phyloP scores from a whole-genome alignment of 192 early-diverging fungal genomes.

The Neocallimastix lanati region DNA sequence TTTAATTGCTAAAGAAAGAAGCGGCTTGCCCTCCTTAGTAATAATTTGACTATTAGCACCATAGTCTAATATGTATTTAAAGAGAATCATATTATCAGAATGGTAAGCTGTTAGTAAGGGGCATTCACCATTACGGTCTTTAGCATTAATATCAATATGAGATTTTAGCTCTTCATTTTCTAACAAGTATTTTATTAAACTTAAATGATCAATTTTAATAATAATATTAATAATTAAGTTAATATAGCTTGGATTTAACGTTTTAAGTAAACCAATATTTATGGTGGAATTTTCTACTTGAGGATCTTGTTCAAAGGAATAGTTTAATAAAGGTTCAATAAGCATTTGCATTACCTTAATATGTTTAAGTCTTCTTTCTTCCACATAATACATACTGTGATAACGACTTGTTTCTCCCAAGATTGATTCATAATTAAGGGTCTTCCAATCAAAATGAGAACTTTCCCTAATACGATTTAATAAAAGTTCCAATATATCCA shows the following conservation, averaged over 20 bases:
- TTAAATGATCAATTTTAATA: background rate
- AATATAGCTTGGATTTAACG: background rate
- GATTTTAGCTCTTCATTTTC: background rate
- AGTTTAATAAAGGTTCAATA: background rate
- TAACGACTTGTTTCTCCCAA: background rate
- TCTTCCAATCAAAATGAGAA: too few relatives aligned
- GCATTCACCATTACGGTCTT: background rate
- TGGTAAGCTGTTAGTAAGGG: background rate
- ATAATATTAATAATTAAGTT: background rate
- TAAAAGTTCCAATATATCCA: background rate
- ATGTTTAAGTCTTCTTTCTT: background rate
- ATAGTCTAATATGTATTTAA: background rate
- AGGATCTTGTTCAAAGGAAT: background rate
- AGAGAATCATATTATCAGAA: background rate
- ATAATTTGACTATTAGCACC: background rate
- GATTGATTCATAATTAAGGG: background rate
- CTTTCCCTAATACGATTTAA: background rate
- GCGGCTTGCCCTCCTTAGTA: background rate
- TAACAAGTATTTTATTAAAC: background rate
- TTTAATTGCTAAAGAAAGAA: background rate
- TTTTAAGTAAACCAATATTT: background rate
- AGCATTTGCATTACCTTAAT: background rate
- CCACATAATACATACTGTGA: background rate
- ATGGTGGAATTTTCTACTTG: background rate
- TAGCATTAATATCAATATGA: background rate